phyloP scores from a whole-genome alignment of 2,329 filamentous ascomycete genomes.

The Nemania sp. region DNA sequence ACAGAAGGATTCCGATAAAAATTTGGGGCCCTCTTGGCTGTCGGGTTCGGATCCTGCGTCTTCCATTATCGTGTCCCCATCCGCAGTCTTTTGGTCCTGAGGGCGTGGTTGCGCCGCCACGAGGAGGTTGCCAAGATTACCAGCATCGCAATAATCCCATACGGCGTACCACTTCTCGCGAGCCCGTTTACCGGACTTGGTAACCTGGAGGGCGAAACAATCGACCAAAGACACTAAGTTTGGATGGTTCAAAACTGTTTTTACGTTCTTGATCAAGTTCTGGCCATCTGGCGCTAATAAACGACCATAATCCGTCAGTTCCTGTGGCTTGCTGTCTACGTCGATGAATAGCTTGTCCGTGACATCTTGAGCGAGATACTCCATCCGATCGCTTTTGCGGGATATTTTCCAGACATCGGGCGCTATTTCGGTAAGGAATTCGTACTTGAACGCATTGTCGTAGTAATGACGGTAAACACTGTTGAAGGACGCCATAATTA shows the following conservation, averaged over 20 bases:
- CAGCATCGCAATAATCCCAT: conserved; percentile 66
- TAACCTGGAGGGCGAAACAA: conserved; percentile 47
- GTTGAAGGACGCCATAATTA: conserved; percentile 36
- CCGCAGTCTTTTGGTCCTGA: conserved; percentile 16
- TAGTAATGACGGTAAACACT: conserved; percentile 32
- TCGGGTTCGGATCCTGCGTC: background rate
- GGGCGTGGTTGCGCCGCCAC: conserved; percentile 23
- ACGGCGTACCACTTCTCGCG: conserved; percentile 48
- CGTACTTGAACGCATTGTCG: conserved; percentile 41
- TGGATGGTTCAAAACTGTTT: conserved; percentile 61
- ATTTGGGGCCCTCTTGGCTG: conserved; percentile 39
- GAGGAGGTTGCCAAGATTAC: conserved; percentile 60
- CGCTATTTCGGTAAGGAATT: conserved; percentile 46
- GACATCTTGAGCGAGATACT: conserved; percentile 49
- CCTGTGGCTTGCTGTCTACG: conserved; percentile 6
- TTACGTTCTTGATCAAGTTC: conserved; percentile 48
- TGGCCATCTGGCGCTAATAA: conserved; percentile 40
- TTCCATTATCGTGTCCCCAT: conserved; percentile 41
- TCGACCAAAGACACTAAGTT: conserved; percentile 61
- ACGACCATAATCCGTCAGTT: conserved; percentile 23
- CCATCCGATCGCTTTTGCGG: conserved; percentile 44
- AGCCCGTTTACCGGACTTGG: conserved; percentile 35
- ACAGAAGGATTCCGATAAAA: conserved; percentile 64
- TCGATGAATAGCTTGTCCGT: conserved; percentile 40
- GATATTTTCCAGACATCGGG: conserved; percentile 48